Evolutionary conservation across 1,139 yeast genomes (phyloP), one percentile per base, ranked within the genome.

Genomic region (Hemisphaericaspora subhashii): DNA sequence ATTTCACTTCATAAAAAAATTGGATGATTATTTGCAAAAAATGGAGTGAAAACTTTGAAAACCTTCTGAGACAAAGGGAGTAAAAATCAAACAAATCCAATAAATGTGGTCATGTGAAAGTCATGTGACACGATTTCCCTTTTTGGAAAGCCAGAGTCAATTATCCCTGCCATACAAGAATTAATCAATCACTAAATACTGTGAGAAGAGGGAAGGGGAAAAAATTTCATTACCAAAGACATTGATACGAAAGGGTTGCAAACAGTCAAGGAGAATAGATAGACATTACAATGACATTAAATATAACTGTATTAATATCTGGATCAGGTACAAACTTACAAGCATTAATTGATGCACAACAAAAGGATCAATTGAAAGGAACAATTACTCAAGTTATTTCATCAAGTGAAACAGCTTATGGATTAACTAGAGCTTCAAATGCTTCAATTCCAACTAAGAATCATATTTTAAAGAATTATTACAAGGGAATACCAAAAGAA

Each of bases 261-360:
- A 29, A 12, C n/a, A n/a, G n/a, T n/a, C n/a, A n/a, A 11, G 23
- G 32, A 18, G 3, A 10, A 9, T 6, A 2, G 4, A 9, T 13
- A 10, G n/a, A 27, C 8, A 6, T 27, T 5, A 24, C 24, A 28
- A 45, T 46, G 48, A 31, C 46, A 31, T 40, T 45, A 36, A 63
- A 59, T 48, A 78, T 86, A 46, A 72, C 86, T 9, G 97, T 92
- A 1, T 76, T 92, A 37, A 92, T 92, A 35, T 90, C 98, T 2
- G 98, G 98, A 1, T 84, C 86, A 18, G 98, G 98, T 1, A 82
- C 97, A 15, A 92, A 92, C 55, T 69, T 92, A 33, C 98, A 92
- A 60, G 98, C 98, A 0, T 69, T 92, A 30, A 87, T 92, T 35
- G 96, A 92, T 58, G 87, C 95, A 1, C 66, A 75, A 38, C 57